Evolutionary conservation across 2,329 filamentous ascomycete species (phyloP), one percentile per base, ranked within the genome.

Genomic region (Penicillium sp.): DNA sequence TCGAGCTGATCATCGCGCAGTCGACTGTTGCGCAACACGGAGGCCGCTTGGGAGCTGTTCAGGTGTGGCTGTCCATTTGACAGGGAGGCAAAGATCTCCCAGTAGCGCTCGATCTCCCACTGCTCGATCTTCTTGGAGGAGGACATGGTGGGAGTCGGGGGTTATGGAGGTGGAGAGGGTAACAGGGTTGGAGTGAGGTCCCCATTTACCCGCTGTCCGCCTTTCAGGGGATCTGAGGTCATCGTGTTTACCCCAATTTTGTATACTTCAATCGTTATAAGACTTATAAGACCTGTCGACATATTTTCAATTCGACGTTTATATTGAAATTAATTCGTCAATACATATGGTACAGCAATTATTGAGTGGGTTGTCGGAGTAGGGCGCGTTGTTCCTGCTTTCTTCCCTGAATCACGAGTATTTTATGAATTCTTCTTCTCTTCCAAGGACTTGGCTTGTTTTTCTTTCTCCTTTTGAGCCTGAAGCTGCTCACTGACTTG

Each of bases 1-100:
- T 97, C 93, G n/a, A 98, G 84, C 73, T 98, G 91, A 63, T 85
- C 81, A 67, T 87, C 84, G 53, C 80, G 76, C 52, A 88, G 74
- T 59, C 82, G 81, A 55, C 80, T 84, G 74, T 87, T 87, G 69
- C 86, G 85, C 62, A 88, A 77, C 24, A 87, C 82, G 11, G 80
- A 78, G 37, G 85, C 84, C 27, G 85, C 85, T 66, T 87, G 83
- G 44, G 75, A 74, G 66, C 84, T 85, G 58, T 82, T 84, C 39
- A 88, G 77, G 64, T 81, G 80, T 44, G 77, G 75, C 32, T 79
- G 77, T 64, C 82, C 82, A 62, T 79, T 77, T 50, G 80, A 72
- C 23, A 87, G 78, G 28, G 82, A 82, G 54, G 80, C 77, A 72
- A 88, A 88, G 64, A 88, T 87, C 70, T 88, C 85, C 85, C 85